Base-by-base conservation (phyloP, 2,329 filamentous ascomycete genomes). In the Neospermospora avenae region DNA sequence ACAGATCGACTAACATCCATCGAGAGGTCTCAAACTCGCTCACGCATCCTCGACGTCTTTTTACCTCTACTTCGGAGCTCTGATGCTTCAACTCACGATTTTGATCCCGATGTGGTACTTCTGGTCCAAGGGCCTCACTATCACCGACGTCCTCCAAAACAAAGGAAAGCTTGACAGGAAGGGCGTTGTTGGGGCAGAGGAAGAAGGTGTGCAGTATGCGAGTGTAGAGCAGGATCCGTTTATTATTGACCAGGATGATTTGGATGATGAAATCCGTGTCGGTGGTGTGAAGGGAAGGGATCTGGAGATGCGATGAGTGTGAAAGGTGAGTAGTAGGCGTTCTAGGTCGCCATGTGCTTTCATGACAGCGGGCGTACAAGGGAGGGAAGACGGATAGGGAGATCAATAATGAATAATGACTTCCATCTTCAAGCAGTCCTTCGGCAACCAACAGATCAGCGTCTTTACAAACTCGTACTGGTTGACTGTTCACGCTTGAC, bases 51-150 rank as follows among this genome's bases (percentile, higher is more conserved):
- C 31, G 13, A 42, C 28, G 22, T 24, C 48, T 13, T 55, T 44
- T 55, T 51, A 24, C 53, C 41, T 37, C 37, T 58, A 14, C 28
- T 57, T 24, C 58, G 51, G 49, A 39, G 35, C 22, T 22, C 39
- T 16, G 20, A 55, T 6, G 18, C 57, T 25, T 2, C 59, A 59
- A 22, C 20, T 57, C 7, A 41, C 42, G 13, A 37, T 58, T 4
- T 39, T 64, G 24, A 18, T 59, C 3, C 56, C 56, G 2, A 61
- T 58, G 54, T 64, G 62, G 62, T 64, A 61, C 45, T 64, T 61
- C 48, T 60, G 56, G 54, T 25, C 35, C 14, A 56, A 42, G 5
- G 62, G 62, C 16, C 28, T 59, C 39, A 55, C 51, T 0, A 51
- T 64, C 16, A 20, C 55, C 16, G 57, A 60, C 37, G 42, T 57